Evolutionary conservation across 306 rosid species (phyloP), one percentile per base, ranked within the genome.

Genomic region (Pueraria montana): DNA sequence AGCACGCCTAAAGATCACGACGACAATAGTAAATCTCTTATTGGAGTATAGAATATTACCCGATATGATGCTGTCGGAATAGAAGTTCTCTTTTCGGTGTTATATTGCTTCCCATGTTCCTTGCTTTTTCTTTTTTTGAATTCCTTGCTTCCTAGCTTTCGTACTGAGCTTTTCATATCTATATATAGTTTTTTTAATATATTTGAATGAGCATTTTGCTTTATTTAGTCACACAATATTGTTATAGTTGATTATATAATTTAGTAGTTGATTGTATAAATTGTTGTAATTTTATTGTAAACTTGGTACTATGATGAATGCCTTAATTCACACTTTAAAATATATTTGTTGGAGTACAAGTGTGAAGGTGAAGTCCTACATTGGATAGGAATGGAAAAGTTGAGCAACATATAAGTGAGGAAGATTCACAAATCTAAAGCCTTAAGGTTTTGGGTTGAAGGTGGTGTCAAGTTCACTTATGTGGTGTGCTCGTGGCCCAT

Each of bases 31-130:
- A 42, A 83, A 71, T 71, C 80, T 43, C 77, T 59, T 43, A 78
- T 58, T 74, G 67, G 77, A 86, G 34, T 69, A 42, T 75, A 71
- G 76, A 85, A 86, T 84, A 82, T 34, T 82, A 23, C 80, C 48
- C 20, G 71, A 64, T 40, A 78, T 83, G 85, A 88, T 87, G 89
- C 74, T 92, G 97, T 87, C 89, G 91, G 94, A 89, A 90, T 81
- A 70, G 92, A 92, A 89, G 75, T 72, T 46, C 53, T 70, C 62
- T 76, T 84, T 82, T 48, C 85, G 12, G 45, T 18, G 45, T 18
- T 81, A 50, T 69, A 74, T 43, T 75, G 80, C 62, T 74, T 11
- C 62, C 77, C 86, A 34, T 62, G 80, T 55, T 69, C 17, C 20
- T 17, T 61, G 11, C 75, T 23, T 23, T 58, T 42, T 34, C 32